Evolutionary conservation across 306 rosid genomes (phyloP).

Genomic region (Vigna nakashimae): DNA sequence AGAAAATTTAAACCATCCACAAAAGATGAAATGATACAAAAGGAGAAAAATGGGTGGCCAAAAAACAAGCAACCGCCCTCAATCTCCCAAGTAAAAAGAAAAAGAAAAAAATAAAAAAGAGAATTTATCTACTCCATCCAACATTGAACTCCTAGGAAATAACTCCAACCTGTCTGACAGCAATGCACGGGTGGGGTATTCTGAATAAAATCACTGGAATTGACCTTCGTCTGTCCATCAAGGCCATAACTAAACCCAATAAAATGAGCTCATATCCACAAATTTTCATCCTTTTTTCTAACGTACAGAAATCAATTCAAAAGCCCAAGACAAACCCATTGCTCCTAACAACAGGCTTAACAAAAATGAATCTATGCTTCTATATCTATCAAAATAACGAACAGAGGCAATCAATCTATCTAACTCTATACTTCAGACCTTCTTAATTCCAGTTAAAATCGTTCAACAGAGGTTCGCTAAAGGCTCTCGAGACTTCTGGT

Average conservation of each 20-base stretch:
- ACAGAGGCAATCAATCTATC: neutral
- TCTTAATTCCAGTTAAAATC: constrained; percentile 7
- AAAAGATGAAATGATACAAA: constrained; percentile 8
- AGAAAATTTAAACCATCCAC: neutral
- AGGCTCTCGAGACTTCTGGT: neutral
- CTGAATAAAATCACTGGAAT: neutral
- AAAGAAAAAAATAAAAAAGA: neutral
- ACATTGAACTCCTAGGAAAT: neutral
- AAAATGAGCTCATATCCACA: constrained; percentile 15
- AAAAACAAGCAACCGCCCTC: neutral
- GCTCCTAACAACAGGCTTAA: neutral
- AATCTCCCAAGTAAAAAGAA: neutral
- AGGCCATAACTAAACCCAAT: neutral
- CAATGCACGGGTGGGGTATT: neutral
- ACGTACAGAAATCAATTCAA: neutral
- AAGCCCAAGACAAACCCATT: neutral
- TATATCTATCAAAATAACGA: neutral
- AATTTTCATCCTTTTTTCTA: no score
- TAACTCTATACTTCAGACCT: constrained; percentile 7
- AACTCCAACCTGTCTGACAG: neutral
- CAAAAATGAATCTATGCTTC: neutral
- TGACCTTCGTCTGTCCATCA: neutral
- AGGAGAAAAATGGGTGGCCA: neutral
- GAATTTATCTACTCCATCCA: neutral
- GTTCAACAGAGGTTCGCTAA: neutral